phyloP scores from a whole-genome alignment of 371 early-diverging fungal species.

The Mortierella sp. region DNA sequence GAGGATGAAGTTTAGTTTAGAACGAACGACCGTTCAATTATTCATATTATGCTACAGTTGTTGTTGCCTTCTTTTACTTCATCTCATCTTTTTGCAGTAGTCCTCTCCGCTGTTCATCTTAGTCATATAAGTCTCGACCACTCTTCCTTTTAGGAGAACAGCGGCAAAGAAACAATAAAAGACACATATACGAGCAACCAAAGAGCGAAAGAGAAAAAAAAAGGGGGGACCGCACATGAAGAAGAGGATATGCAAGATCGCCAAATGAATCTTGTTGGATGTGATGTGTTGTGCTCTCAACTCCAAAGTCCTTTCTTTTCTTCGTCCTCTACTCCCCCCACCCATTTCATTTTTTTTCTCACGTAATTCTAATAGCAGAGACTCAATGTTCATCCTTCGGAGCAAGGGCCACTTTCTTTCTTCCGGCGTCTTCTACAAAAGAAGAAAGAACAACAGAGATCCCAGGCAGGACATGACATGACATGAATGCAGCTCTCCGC shows the following conservation, averaged over 20 bases:
- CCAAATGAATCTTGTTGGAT: constrained; percentile 2
- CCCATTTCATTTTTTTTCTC: background rate
- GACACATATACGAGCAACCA: background rate
- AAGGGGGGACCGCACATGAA: background rate
- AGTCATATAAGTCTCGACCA: background rate
- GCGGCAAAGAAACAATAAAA: background rate
- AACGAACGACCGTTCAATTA: background rate
- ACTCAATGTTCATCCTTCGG: background rate
- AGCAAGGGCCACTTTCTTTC: background rate
- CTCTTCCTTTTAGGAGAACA: background rate
- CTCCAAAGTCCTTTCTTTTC: background rate
- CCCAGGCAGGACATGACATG: too few species aligned
- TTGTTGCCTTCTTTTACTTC: background rate
- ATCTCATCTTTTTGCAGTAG: background rate
- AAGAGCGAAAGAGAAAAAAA: background rate
- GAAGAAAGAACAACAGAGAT: background rate
- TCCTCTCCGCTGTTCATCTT: constrained; percentile 6
- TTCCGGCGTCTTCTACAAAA: background rate
- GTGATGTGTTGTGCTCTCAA: background rate
- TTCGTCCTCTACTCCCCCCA: background rate
- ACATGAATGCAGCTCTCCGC: background rate
- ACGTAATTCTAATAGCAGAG: background rate
- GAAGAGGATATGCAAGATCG: background rate
- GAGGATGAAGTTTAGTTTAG: background rate
- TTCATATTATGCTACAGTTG: too few species aligned